These are phyloP conservation scores for Cryptococcus deneoformans DNA, from an alignment of 1,284 basidiomycete species.

Conservation along the genomic window DNA sequence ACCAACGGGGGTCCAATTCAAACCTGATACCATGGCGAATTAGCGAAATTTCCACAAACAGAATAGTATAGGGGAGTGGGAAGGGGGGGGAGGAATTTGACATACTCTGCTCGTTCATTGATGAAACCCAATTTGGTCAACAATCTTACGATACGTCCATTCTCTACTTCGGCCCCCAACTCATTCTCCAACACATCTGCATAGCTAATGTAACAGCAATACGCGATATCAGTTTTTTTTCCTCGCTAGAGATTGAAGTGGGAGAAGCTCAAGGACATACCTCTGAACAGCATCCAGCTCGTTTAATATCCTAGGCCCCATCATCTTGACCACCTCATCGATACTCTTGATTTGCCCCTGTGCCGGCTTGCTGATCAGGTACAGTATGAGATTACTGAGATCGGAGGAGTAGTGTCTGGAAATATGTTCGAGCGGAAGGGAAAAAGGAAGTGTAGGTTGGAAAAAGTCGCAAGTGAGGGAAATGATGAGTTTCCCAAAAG, in stretches of 20 bases:
- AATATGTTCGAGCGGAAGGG: constrained; percentile 75
- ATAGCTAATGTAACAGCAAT: constrained; percentile 53
- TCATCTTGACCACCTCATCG: constrained; percentile 73
- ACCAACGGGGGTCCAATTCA: constrained; percentile 92
- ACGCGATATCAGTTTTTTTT: neutral
- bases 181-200: constrained; percentile 80
- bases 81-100: constrained; percentile 16
- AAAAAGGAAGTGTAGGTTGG: constrained; percentile 52
- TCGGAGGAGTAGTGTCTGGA: constrained; percentile 73
- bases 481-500: constrained; percentile 82
- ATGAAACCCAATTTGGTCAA: constrained; percentile 97
- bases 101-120: constrained; percentile 95
- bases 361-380: constrained; percentile 63
- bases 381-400: constrained; percentile 74
- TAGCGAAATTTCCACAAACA: neutral
- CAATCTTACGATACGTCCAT: constrained; percentile 87
- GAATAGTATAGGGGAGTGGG: constrained; percentile 1
- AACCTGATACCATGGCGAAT: constrained; percentile 58
- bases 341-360: constrained; percentile 61
- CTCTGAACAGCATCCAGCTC: constrained; percentile 82
- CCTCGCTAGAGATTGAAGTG: neutral
- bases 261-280: constrained; percentile 52
- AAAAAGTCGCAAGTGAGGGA: constrained; percentile 64
- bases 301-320: constrained; percentile 67
- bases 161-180: constrained; percentile 89